These are phyloP conservation scores for Bryoglossum gracile DNA, from an alignment of 495 filamentous ascomycete species.

Conservation along the genomic window DNA sequence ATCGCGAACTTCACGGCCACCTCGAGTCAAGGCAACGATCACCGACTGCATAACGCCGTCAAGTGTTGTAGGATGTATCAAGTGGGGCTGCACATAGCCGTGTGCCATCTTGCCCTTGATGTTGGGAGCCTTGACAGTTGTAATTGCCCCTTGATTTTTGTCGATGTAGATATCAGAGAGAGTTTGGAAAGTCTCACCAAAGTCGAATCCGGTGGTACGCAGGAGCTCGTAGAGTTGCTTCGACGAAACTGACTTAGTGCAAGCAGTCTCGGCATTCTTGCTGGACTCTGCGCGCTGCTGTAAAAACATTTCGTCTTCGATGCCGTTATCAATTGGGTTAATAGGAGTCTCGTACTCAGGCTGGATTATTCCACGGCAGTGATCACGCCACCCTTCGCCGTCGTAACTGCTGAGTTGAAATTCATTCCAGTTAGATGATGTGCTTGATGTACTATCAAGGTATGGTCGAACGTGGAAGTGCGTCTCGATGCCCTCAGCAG, in stretches of 20 bases:
- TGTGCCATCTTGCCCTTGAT: constrained; percentile 34
- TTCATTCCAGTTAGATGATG: constrained; percentile 23
- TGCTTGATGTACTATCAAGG: neutral
- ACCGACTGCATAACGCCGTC: constrained; percentile 23
- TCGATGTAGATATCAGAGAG: neutral
- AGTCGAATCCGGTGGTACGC: constrained; percentile 1
- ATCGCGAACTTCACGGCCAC: too few relatives aligned
- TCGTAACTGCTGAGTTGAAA: constrained; percentile 25
- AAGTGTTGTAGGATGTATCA: constrained; percentile 42
- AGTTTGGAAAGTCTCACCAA: constrained; percentile 4
- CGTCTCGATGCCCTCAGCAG: constrained; percentile 25
- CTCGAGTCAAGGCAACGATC: too few relatives aligned
- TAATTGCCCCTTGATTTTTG: constrained; percentile 14
- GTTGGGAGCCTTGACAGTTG: constrained; percentile 31
- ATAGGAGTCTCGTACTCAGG: neutral
- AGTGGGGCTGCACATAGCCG: constrained; percentile 31
- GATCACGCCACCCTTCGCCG: constrained; percentile 10
- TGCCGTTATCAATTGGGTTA: neutral
- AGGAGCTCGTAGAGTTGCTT: too few relatives aligned
- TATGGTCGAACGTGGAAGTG: constrained; percentile 16
- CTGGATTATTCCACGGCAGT: constrained; percentile 4
- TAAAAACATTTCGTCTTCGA: too few relatives aligned
- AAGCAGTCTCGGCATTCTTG: too few relatives aligned
- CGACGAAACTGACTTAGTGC: too few relatives aligned
- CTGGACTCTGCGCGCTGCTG: too few relatives aligned